Base-by-base conservation (phyloP, 805 yeast species). In the Ogataea chonburiensis region DNA sequence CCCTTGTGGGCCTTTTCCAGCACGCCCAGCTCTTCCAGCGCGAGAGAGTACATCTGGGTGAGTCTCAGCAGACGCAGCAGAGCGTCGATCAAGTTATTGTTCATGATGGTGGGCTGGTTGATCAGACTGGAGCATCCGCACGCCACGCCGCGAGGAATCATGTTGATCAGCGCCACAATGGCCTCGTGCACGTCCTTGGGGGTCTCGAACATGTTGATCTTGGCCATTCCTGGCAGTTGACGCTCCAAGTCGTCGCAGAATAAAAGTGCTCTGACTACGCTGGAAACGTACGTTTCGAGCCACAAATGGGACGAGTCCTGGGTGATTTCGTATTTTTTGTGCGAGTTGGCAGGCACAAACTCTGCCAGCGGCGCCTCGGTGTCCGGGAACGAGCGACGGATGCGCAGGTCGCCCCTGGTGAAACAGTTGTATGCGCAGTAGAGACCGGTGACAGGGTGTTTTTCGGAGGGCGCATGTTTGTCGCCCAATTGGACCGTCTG, bases 361-460 rank as follows among this genome's bases (percentile, higher is more conserved):
- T 78, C 60, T 14, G 55, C 46, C 52, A 66, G 32, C 35, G 67
- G 43, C 52, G 54, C 56, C 4, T 63, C 58, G 0, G 61, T 37
- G 12, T 75, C 76, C 0, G 84, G 82, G 43, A 77, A 72, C 29
- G 69, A 67, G 13, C 75, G 71, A 52, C 78, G 57, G 49, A 87
- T 77, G 14, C 96, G 68, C 24, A 89, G 63, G 57, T 91, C 98
- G 5, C 81, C 72, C 37, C 71, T 72, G 24, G 78, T 66, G 52
- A 93, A 86, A 13, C 81, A 70, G 58, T 93, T 89, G 64, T 79
- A 86, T 11, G 79, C 61, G 57, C 87, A 81, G 46, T 70, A 78
- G 0, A 86, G 79, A 15, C 73, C 73, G 29, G 72, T 42, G 18
- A 45, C 45, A 3, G 59, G 57, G 34, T 57, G 63, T 42, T 49